phyloP scores from a whole-genome alignment of 352 stramenopile genomes.

The Lagenidium giganteum region DNA sequence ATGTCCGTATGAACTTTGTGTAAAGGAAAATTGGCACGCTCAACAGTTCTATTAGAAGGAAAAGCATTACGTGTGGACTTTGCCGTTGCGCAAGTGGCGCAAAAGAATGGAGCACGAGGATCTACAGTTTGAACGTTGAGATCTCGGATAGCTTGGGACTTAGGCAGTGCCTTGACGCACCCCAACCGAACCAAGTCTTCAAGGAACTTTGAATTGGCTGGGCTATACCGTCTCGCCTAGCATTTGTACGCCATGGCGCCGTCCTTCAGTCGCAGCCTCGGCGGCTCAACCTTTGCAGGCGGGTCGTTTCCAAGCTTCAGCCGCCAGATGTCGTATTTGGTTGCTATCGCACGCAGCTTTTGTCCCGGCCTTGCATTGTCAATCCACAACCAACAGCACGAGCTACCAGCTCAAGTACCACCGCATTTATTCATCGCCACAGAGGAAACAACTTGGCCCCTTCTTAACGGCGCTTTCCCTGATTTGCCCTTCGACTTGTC shows the following conservation, averaged over 20 bases:
- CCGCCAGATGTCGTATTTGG: constrained; percentile 7
- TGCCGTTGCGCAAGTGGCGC: constrained; percentile 12
- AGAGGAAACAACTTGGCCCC: too few species aligned
- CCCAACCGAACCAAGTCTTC: too few species aligned
- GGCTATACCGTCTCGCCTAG: constrained; percentile 6
- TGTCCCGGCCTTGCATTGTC: too few species aligned
- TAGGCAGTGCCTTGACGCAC: constrained; percentile 9
- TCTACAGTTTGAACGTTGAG: constrained; percentile 4
- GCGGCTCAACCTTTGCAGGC: constrained; percentile 3
- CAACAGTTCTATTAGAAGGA: constrained; percentile 16
- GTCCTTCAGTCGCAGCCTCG: constrained; percentile 11
- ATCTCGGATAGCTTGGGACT: constrained; percentile 1
- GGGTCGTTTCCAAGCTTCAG: constrained; percentile 9
- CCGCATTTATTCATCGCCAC: too few species aligned
- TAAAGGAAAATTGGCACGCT: constrained; percentile 11
- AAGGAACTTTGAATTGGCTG: constrained; percentile 1
- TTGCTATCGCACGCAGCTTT: constrained; percentile 3
- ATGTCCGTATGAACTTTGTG: constrained; percentile 8
- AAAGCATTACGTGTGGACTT: constrained; percentile 16
- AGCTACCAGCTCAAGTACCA: too few species aligned
- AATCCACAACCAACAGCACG: too few species aligned
- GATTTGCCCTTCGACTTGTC: too few species aligned
- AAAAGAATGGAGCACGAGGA: constrained; percentile 7
- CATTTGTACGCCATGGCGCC: constrained; percentile 8
- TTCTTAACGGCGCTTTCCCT: too few species aligned